Base-by-base conservation (phyloP, 768 basidiomycete species). In the Solioccasus polychromus region DNA sequence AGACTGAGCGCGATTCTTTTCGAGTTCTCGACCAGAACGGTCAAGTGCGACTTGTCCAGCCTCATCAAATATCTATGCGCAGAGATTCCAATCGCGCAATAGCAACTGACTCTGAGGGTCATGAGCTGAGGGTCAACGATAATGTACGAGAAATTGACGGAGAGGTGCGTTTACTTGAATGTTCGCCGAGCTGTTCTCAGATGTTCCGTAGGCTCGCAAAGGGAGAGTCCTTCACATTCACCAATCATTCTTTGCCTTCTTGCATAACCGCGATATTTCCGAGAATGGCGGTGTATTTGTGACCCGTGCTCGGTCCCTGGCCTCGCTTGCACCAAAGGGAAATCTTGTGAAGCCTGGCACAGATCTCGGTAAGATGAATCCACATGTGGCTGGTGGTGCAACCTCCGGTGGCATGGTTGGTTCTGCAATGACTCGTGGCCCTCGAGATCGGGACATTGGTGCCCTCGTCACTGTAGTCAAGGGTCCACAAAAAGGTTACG, bases 251-350 rank as follows among this genome's bases (percentile, higher is more conserved):
- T 95, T 83, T 57, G 92, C 90, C 3, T 99, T 97, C 76, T 69
- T 98, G 36, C 87, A 94, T 69, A 95, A 94, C 58, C 85, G 94
- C 12, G 93, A 97, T 40, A 75, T 91, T 42, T 59, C 75, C 17
- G 93, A 97, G 66, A 93, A 98, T 57, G 86, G 90, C 18, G 96
- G 96, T 47, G 84, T 98, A 22, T 99, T 94, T 60, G 92, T 99
- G 40, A 88, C 92, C 0, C 84, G 92, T 29, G 82, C 90, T 12
- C 83, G 89, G 32, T 80, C 84, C 2, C 73, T 97, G 35, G 80
- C 79, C 2, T 94, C 93, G 10, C 69, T 92, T 18, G 91, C 93
- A 1, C 92, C 94, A 1, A 93, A 93, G 58, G 83, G 87, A 42
- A 84, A 78, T 53, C 66, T 85, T 31, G 63, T 85, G 38, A 85